A percentile compares a stretch with the other conserved stretches of the same genome.
Conservation (phyloP, 192 early-diverging fungal species). For the Entophlyctis luteolus region DNA sequence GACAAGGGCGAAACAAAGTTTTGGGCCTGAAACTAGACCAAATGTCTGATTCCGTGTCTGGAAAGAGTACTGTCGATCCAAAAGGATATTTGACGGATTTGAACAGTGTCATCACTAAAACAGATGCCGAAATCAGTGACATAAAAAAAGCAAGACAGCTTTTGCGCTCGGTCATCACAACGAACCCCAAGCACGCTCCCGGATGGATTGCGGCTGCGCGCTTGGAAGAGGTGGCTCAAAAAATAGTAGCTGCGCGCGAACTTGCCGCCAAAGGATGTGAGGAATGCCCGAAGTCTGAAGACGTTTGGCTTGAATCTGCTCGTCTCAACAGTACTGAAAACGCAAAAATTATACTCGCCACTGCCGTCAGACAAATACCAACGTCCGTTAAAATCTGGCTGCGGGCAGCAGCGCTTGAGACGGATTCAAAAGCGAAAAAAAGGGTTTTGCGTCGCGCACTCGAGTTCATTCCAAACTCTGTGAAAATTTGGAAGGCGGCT, state of each 20-base stretch:
- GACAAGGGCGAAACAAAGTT: constrained; percentile 88
- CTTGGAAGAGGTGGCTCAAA: constrained; percentile 88
- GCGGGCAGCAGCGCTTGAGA: constrained; percentile 80
- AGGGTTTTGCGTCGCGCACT: constrained; percentile 84
- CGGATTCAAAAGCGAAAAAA: constrained; percentile 69
- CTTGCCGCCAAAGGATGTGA: constrained; percentile 86
- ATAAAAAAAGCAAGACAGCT: constrained; percentile 86
- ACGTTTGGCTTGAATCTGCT: constrained; percentile 95
- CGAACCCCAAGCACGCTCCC: constrained; percentile 93
- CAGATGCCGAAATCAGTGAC: constrained; percentile 78
- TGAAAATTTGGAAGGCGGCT: constrained; percentile 88
- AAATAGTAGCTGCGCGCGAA: constrained; percentile 74
- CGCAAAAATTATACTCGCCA: constrained; percentile 86
- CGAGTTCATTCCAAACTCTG: constrained; percentile 89
- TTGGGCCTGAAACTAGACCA: constrained; percentile 88
- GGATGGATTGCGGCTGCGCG: constrained; percentile 98
- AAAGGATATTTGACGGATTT: constrained; percentile 95
- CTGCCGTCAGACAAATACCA: constrained; percentile 83
- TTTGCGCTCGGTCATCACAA: constrained; percentile 81
- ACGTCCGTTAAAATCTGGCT: constrained; percentile 92
- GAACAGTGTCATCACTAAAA: constrained; percentile 74
- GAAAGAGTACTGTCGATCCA: constrained; percentile 87
- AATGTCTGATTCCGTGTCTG: constrained; percentile 78
- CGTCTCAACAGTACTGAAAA: constrained; percentile 79
- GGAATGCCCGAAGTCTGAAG: constrained; percentile 89